phyloP scores from a whole-genome alignment of 192 early-diverging fungal species.

The Backusella tuberculispora region DNA sequence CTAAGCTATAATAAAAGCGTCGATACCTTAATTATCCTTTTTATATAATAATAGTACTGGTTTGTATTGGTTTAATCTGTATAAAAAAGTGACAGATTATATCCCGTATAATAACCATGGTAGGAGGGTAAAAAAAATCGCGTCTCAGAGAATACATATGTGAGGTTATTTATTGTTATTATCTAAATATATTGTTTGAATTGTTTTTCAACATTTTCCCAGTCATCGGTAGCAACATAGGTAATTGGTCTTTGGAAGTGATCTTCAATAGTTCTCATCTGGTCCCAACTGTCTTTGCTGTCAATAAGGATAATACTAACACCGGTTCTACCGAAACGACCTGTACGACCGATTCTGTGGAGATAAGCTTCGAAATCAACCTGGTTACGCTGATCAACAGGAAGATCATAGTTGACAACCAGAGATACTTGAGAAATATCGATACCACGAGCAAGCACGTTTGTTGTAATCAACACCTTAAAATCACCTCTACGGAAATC shows the following conservation, averaged over 20 bases:
- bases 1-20: too few species aligned
- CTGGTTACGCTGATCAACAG: slow-evolving; percentile 59
- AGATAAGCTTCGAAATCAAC: slow-evolving; percentile 96
- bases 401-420: slow-evolving; percentile 98
- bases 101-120: too few species aligned
- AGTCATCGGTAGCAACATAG: slow-evolving; percentile 80
- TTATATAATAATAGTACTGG: too few species aligned
- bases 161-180: background rate
- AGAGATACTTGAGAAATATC: slow-evolving; percentile 95
- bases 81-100: too few species aligned
- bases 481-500: slow-evolving; percentile 86
- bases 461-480: slow-evolving; percentile 97
- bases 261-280: slow-evolving; percentile 84
- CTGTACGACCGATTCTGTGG: slow-evolving; percentile 97
- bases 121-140: too few species aligned
- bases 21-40: too few species aligned
- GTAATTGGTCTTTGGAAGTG: slow-evolving; percentile 83
- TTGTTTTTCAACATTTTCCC: slow-evolving; percentile 82
- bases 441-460: slow-evolving; percentile 96
- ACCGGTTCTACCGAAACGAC: slow-evolving; percentile 94
- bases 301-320: slow-evolving; percentile 96
- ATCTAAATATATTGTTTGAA: slow-evolving; percentile 76
- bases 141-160: too few species aligned
- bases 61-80: too few species aligned
- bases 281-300: slow-evolving; percentile 67